Evolutionary conservation across 352 stramenopile species (phyloP).

Genomic region (Phytophthora cryptogea): DNA sequence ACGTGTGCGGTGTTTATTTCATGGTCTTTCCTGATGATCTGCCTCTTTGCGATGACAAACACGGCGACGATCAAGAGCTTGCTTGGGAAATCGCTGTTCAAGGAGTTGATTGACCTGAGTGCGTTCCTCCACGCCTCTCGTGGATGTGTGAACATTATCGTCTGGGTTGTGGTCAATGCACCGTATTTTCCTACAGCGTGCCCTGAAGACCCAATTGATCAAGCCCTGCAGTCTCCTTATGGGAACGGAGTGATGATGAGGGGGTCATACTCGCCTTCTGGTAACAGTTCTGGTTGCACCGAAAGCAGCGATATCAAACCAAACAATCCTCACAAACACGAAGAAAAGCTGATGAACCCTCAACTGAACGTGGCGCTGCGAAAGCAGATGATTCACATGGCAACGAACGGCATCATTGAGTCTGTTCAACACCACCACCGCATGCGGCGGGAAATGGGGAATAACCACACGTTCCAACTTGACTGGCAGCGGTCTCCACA

Average conservation of each 20-base stretch:
- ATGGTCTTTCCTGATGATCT: conserved; percentile 79
- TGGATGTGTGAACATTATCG: conserved; percentile 83
- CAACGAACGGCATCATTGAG: conserved; percentile 87
- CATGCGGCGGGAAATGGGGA: conserved; percentile 63
- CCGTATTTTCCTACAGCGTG: conserved; percentile 50
- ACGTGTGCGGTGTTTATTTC: conserved; percentile 86
- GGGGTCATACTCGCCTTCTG: conserved; percentile 25
- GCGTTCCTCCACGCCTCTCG: conserved; percentile 82
- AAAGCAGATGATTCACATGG: conserved; percentile 90
- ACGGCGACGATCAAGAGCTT: conserved; percentile 39
- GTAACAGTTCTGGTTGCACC: conserved; percentile 20
- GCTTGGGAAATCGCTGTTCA: conserved; percentile 47
- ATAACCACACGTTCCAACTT: conserved; percentile 83
- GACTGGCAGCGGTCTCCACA: conserved; percentile 80
- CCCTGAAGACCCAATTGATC: conserved; percentile 25
- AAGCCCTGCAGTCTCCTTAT: conserved; percentile 15
- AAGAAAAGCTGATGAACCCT: conserved; percentile 67
- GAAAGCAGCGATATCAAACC: conserved; percentile 16
- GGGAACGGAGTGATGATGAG: conserved; percentile 11
- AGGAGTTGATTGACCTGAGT: conserved; percentile 70
- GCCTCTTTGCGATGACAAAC: conserved; percentile 71
- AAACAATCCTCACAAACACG: conserved; percentile 31
- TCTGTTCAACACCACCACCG: conserved; percentile 84
- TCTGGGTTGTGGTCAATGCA: conserved; percentile 85
- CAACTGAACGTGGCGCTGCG: conserved; percentile 87